Conservation (phyloP, 139 green algal species). For the Chlamydomonas schloesseri region DNA sequence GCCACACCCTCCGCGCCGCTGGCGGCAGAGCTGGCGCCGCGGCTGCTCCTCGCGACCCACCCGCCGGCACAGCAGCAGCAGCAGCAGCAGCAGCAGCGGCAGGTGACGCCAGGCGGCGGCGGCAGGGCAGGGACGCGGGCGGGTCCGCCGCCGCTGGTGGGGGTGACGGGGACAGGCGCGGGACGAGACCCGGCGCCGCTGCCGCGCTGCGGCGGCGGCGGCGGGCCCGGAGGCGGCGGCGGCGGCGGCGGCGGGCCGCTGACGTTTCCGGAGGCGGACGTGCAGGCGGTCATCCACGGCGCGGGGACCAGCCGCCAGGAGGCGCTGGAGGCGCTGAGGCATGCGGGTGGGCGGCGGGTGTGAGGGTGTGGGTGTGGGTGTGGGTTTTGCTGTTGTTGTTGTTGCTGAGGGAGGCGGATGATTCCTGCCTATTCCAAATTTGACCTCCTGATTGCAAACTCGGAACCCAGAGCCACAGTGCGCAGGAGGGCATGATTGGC, state of each 20-base stretch:
- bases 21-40: slow-evolving; percentile 1
- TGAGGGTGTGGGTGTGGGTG: not conserved
- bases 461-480: too few relatives aligned
- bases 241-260: slow-evolving; percentile 7
- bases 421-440: too few relatives aligned
- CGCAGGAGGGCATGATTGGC: too few relatives aligned
- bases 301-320: slow-evolving; percentile 25
- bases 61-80: too few relatives aligned
- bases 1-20: not conserved
- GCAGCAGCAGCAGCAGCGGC: too few relatives aligned
- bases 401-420: too few relatives aligned
- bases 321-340: slow-evolving; percentile 54
- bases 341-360: not conserved
- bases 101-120: not conserved
- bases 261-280: slow-evolving; percentile 44
- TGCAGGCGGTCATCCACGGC: slow-evolving; percentile 53
- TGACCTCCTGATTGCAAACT: too few relatives aligned
- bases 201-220: not conserved
- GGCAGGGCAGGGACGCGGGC: not conserved
- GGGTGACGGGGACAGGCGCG: too few relatives aligned
- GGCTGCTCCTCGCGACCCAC: not conserved
- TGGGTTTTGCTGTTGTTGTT: too few relatives aligned
- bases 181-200: slow-evolving; percentile 40
- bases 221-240: not conserved
- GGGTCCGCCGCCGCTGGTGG: too few relatives aligned